Evolutionary conservation across 352 stramenopile species (phyloP).

Genomic region (Pythium monospermum): DNA sequence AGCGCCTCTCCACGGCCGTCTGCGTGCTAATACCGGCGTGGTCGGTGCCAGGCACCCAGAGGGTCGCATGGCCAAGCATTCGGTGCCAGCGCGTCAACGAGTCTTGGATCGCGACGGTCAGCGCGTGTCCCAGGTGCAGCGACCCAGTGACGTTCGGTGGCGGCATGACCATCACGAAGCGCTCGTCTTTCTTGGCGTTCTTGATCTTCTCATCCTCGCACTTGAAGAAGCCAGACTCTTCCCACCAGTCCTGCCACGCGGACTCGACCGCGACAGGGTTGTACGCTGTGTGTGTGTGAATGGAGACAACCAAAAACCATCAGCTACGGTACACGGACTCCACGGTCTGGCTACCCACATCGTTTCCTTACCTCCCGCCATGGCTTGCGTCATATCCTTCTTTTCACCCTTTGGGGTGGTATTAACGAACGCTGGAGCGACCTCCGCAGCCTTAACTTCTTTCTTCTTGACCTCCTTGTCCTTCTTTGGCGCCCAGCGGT

Average conservation of each 20-base stretch:
- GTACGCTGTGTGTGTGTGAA: conserved; percentile 93
- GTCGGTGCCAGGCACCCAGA: conserved; percentile 97
- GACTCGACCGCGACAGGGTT: conserved; percentile 96
- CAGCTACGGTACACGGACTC: neutral
- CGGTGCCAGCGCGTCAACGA: conserved; percentile 96
- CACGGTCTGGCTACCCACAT: too few relatives aligned
- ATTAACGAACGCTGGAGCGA: conserved; percentile 82
- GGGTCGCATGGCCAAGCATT: conserved; percentile 96
- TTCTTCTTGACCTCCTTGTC: conserved; percentile 86
- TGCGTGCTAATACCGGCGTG: conserved; percentile 99
- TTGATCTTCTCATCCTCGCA: conserved; percentile 87
- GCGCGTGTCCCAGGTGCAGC: conserved; percentile 98
- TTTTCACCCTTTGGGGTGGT: conserved; percentile 93
- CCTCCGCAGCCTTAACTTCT: conserved; percentile 33
- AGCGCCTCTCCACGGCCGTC: conserved; percentile 84
- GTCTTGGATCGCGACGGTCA: conserved; percentile 98
- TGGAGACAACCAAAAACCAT: too few relatives aligned
- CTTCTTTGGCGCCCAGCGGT: conserved; percentile 84
- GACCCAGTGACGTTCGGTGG: conserved; percentile 84
- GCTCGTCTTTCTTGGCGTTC: conserved; percentile 70
- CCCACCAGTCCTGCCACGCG: conserved; percentile 99
- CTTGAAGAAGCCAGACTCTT: conserved; percentile 93
- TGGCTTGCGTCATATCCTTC: conserved; percentile 90
- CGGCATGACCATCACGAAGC: conserved; percentile 97
- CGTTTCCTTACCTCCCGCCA: conserved; percentile 66